Percentiles rank a stretch among this genome's conserved stretches.
Evolutionary conservation across 2,329 filamentous ascomycete species (phyloP).

Genomic region (Xylariaceae sp.): DNA sequence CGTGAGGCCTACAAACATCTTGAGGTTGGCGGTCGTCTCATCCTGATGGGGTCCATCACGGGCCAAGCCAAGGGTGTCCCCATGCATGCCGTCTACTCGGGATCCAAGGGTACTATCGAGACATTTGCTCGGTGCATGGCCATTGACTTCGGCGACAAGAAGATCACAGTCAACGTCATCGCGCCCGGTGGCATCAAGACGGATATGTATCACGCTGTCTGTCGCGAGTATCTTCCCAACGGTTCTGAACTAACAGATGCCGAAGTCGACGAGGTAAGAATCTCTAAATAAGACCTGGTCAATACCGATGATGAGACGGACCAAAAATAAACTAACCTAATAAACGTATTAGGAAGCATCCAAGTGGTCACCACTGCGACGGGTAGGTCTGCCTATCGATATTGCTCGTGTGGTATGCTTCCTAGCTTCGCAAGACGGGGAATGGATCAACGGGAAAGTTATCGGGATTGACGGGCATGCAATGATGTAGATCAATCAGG

Average conservation of each 20-base stretch:
- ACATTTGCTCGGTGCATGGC: conserved; percentile 73
- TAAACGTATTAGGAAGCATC: conserved; percentile 47
- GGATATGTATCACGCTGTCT: conserved; percentile 65
- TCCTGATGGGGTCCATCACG: conserved; percentile 71
- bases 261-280: conserved; percentile 52
- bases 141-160: conserved; percentile 63
- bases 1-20: conserved; percentile 67
- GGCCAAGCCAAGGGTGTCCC: conserved; percentile 64
- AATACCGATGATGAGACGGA: too few species aligned
- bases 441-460: conserved; percentile 43
- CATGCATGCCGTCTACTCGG: conserved; percentile 70
- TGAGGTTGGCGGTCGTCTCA: conserved; percentile 63
- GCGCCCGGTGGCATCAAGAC: conserved; percentile 65
- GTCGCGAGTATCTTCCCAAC: conserved; percentile 59
- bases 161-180: conserved; percentile 64
- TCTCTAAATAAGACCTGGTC: not conserved
- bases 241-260: conserved; percentile 54
- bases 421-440: conserved; percentile 44
- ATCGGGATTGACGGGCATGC: conserved; percentile 30
- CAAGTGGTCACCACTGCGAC: conserved; percentile 61
- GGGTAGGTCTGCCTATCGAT: conserved; percentile 64
- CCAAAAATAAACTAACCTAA: conserved; percentile 4
- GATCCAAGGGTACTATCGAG: conserved; percentile 72
- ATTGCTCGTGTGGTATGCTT: conserved; percentile 62
- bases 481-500: conserved; percentile 29